Base-by-base conservation (phyloP, 345 rosid genomes). In the Sonneratia caseolaris region DNA sequence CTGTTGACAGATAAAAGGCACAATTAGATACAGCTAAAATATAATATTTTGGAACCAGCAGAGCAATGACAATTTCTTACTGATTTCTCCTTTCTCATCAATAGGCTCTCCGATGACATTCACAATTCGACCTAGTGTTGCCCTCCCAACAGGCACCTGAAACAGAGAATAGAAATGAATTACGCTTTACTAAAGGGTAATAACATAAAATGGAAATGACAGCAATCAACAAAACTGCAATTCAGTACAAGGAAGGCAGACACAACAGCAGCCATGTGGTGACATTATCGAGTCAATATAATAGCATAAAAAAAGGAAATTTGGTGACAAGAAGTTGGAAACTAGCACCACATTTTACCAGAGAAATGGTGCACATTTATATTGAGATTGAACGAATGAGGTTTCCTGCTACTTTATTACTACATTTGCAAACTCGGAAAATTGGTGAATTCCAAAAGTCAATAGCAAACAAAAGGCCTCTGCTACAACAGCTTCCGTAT, bases 101-200 rank as follows among this genome's bases (percentile, higher is more conserved):
- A 95, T 95, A 21, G 99, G 87, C 77, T 95, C 99, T 78, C 99
- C 98, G 73, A 95, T 90, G 72, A 95, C 99, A 81, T 95, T 95
- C 42, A 95, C 89, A 74, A 95, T 95, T 69, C 99, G 98, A 11
- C 99, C 99, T 75, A 95, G 94, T 0, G 99, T 95, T 47, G 94
- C 92, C 69, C 98, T 89, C n/a, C 98, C 99, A 0, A 95, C 99
- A 73, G 99, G 99, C 0, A 94, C 94, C 98, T 94, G 49, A 45
- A 45, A 13, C 3, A 47, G 51, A 47, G 14, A 47, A 47, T 8
- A 47, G 5, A 47, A 47, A 47, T 7, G 15, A 47, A 47, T 47
- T 47, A 10, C 51, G 15, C 5, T 42, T 5, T 3, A 12, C 51
- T 47, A 13, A 13, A 47, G 0, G 13, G 2, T 47, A 47, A 2